Conservation (phyloP, 1,139 yeast species). For the Arxiozyma slooffiae region DNA sequence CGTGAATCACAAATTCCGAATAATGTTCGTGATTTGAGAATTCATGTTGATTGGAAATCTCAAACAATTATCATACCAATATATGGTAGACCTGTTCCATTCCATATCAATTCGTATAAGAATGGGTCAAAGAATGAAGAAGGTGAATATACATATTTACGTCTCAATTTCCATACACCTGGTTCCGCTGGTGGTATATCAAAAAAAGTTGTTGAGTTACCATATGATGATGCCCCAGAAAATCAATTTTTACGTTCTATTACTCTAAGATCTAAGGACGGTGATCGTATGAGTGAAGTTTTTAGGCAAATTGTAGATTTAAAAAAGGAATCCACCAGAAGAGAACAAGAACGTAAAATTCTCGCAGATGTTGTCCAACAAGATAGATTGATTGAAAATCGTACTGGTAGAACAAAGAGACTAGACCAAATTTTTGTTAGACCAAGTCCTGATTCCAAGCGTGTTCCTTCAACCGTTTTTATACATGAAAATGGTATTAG, state of each 20-base stretch:
- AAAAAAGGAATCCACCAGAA: slow-evolving; percentile 83
- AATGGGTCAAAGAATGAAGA: slow-evolving; percentile 94
- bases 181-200: slow-evolving; percentile 69
- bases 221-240: slow-evolving; percentile 82
- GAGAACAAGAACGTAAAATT: slow-evolving; percentile 85
- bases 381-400: slow-evolving; percentile 74
- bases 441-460: slow-evolving; percentile 94
- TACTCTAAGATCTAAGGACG: slow-evolving; percentile 82
- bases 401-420: slow-evolving; percentile 71
- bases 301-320: slow-evolving; percentile 84
- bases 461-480: slow-evolving; percentile 82
- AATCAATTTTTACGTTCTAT: slow-evolving; percentile 81
- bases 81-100: slow-evolving; percentile 94
- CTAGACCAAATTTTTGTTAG: slow-evolving; percentile 83
- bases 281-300: slow-evolving; percentile 85
- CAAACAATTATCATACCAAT: slow-evolving; percentile 88
- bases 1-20: slow-evolving; percentile 86
- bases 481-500: slow-evolving; percentile 95
- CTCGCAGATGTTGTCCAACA: slow-evolving; percentile 93
- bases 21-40: slow-evolving; percentile 70
- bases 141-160: slow-evolving; percentile 84
- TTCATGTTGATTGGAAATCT: slow-evolving; percentile 78
- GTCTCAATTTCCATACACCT: slow-evolving; percentile 89
- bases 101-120: slow-evolving; percentile 88
- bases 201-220: slow-evolving; percentile 66